Base-by-base conservation (phyloP, 176 grass and related monocot genomes). In the Musa itinerans region DNA sequence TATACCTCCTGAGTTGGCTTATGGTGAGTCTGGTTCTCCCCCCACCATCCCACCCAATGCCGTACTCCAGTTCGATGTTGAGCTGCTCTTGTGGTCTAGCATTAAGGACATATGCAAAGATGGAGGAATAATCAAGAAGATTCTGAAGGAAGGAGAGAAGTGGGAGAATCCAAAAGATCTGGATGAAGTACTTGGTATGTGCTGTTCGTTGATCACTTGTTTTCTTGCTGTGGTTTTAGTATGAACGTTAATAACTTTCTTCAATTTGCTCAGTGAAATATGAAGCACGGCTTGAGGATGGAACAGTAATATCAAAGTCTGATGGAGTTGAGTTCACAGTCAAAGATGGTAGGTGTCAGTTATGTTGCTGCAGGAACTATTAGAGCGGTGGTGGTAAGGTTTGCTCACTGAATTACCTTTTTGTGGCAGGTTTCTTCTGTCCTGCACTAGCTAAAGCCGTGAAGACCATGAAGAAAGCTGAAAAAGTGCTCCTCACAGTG, bases 71-170 rank as follows among this genome's bases (percentile, higher is more conserved):
- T 96, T 96, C 2, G 93, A 96, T 86, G 93, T 92, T 73, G 93
- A 96, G 77, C 80, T 93, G 68, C 86, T 97, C 48, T 89, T 90
- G 48, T 97, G 93, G 88, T 90, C 87, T 22, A 93, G 93, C 29
- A 82, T 97, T 29, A 92, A 86, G 78, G 90, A 93, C 76, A 93
- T 97, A 55, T 88, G 83, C 71, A 93, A 97, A 84, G 93, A 97
- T 83, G 93, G 93, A 24, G 90, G 90, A 12, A 75, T 97, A 73
- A 85, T 90, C 29, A 97, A 90, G 86, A 97, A 90, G 67, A 90
- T 90, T 15, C 15, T 97, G 51, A 93, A 83, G 34, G 90, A 90
- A 81, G 93, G 93, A 24, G 87, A 89, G 29, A 97, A 97, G 76
- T 97, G 87, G 90, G 93, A 93, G 79, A 97, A 85, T 71, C 90